These are phyloP conservation scores for Paramarasmius palmivorus DNA, from an alignment of 1,284 basidiomycete species.

Conservation along the genomic window DNA sequence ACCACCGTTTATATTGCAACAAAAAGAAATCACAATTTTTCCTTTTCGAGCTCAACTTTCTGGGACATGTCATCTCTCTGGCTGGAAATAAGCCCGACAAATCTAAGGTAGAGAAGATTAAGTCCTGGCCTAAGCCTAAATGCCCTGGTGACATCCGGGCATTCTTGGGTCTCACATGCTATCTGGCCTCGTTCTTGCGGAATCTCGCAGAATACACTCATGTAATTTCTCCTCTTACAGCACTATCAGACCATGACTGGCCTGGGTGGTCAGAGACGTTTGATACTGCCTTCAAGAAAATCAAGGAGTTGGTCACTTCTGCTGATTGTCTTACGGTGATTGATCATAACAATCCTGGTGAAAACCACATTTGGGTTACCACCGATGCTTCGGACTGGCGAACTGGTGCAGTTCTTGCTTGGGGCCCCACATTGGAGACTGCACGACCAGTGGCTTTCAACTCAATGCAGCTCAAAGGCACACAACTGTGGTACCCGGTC, in stretches of 20 bases:
- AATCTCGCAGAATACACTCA: conserved; percentile 25
- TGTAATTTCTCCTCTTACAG: conserved; percentile 27
- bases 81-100: conserved; percentile 25
- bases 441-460: conserved; percentile 31
- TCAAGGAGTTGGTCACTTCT: conserved; percentile 25
- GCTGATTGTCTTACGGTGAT: conserved; percentile 22
- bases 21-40: conserved; percentile 26
- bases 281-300: conserved; percentile 25
- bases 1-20: conserved; percentile 26
- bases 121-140: conserved; percentile 25
- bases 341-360: conserved; percentile 25
- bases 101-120: background rate
- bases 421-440: conserved; percentile 24
- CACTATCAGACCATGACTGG: conserved; percentile 19
- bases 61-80: conserved; percentile 28
- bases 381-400: conserved; percentile 30
- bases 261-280: conserved; percentile 24
- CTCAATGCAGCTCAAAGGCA: conserved; percentile 25
- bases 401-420: conserved; percentile 28
- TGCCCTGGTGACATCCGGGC: conserved; percentile 23
- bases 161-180: conserved; percentile 33
- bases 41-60: conserved; percentile 18
- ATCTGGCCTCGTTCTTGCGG: conserved; percentile 28
- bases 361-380: conserved; percentile 32
- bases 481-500: no score